Base-by-base conservation (phyloP, 352 stramenopile species). In the Phytopythium boreale region DNA sequence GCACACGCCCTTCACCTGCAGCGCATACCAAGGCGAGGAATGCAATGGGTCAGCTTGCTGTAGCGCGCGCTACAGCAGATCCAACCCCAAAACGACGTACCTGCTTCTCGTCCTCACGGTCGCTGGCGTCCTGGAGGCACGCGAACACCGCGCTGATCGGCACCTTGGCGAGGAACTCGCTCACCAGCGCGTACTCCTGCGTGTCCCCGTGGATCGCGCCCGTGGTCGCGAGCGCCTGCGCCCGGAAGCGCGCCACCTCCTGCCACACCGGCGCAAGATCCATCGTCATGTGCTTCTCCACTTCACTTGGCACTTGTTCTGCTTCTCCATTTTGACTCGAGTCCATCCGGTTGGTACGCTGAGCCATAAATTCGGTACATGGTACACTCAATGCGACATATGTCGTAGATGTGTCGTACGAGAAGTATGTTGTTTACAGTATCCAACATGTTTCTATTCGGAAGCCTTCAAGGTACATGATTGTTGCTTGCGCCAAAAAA, bases 71-170 rank as follows among this genome's bases (percentile, higher is more conserved):
- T 11, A 19, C n/a, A n/a, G n/a, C 14, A 17, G 37, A 44, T 15
- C 37, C 14, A 6, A 26, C 26, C 17, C 17, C 39, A n/a, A n/a
- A 46, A 34, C 29, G 7, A 4, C 14, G 12, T 34, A 91, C 87
- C 75, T 91, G 76, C 56, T 92, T 84, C 20, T 61, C 57, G 43
- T 88, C 82, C 57, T 66, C 67, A 8, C 64, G 72, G 47, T 93
- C 77, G 67, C 87, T 94, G 31, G 85, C 87, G 61, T 88, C 76
- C 69, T 96, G 84, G 34, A 96, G 75, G 70, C 80, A 90, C 47
- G 71, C 64, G 22, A 94, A 96, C 0, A 94, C 76, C 71, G 59
- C 75, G 22, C 76, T 73, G 15, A 96, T 37, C 34, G 87, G 82
- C 36, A 94, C 77, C 56, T 85, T 71, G 53, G 75, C 66, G 53